Evolutionary conservation across 176 grass and related monocot genomes (phyloP).

Genomic region (Avena eriantha): DNA sequence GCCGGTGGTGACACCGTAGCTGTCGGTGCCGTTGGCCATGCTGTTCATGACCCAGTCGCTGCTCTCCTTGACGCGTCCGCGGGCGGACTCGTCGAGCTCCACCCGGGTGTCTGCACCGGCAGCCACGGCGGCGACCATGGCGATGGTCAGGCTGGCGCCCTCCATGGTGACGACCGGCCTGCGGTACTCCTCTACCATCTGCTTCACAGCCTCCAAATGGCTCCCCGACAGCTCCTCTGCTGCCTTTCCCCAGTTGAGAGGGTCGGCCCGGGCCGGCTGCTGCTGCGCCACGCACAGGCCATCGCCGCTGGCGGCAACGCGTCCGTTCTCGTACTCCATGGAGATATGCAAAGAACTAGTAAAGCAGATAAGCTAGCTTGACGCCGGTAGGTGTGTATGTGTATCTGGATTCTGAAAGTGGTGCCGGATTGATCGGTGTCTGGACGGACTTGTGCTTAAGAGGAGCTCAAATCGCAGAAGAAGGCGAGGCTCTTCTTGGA

Average conservation of each 20-base stretch:
- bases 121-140: slow-evolving; percentile 68
- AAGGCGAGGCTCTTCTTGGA: slow-evolving; percentile 45
- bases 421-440: not conserved
- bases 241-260: slow-evolving; percentile 64
- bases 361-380: not conserved
- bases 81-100: too few relatives aligned
- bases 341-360: not conserved
- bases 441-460: not conserved
- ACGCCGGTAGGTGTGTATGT: not conserved
- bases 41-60: too few relatives aligned
- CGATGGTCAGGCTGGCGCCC: too few relatives aligned
- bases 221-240: slow-evolving; percentile 56
- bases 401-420: not conserved
- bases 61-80: too few relatives aligned
- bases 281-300: slow-evolving; percentile 37
- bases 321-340: slow-evolving; percentile 44
- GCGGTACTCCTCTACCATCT: too few relatives aligned
- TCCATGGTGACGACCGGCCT: too few relatives aligned
- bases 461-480: slow-evolving; percentile 35
- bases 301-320: slow-evolving; percentile 25
- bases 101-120: slow-evolving; percentile 21
- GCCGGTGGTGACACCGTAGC: too few relatives aligned
- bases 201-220: slow-evolving; percentile 75
- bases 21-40: too few relatives aligned
- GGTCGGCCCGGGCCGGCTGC: slow-evolving; percentile 39